A percentile compares a stretch with the other conserved stretches of the same genome.
Conservation (phyloP, 2,329 filamentous ascomycete genomes). For the Colletotrichum gloeosporioides region DNA sequence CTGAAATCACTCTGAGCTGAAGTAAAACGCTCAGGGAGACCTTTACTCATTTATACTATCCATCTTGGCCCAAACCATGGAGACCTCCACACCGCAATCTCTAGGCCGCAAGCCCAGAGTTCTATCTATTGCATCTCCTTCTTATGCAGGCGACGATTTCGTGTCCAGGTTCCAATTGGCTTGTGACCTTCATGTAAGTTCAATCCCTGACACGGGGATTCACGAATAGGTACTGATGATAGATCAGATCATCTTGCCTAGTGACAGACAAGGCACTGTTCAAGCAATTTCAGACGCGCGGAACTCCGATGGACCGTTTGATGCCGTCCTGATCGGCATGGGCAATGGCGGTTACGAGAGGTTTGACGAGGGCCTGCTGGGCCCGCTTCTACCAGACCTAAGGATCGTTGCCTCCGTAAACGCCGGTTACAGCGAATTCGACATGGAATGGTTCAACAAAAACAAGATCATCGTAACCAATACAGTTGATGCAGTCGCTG, state of each 20-base stretch:
- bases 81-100: not conserved
- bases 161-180: not conserved
- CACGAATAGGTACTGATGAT: fast-evolving
- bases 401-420: not conserved
- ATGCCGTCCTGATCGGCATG: not conserved
- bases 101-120: not conserved
- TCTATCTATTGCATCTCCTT: not conserved
- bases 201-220: fast-evolving
- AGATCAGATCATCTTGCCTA: not conserved
- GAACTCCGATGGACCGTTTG: not conserved
- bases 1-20: not conserved
- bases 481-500: fast-evolving
- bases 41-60: not conserved
- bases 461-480: not conserved
- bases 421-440: not conserved
- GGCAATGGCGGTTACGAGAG: not conserved
- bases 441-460: not conserved
- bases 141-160: not conserved
- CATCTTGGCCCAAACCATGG: not conserved
- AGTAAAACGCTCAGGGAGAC: not conserved
- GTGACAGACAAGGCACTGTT: not conserved
- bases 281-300: not conserved
- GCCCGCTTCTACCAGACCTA: not conserved
- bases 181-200: not conserved
- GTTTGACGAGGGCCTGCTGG: not conserved